These are phyloP conservation scores for Vitis hybrid DNA, from an alignment of 177 flowering plant species.

Conservation along the genomic window DNA sequence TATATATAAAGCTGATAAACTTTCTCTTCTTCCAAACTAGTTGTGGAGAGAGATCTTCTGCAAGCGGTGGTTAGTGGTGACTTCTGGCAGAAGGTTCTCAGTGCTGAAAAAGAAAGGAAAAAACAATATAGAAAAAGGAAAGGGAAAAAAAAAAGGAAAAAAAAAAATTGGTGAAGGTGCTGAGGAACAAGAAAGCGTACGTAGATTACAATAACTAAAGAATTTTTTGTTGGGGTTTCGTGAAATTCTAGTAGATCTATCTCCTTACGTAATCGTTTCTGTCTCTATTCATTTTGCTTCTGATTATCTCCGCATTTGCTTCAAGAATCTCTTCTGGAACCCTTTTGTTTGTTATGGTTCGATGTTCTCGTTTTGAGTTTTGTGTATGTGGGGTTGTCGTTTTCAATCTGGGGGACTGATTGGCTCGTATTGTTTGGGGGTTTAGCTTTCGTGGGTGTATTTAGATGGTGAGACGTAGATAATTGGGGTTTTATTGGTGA, in stretches of 20 bases:
- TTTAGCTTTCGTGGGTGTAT: neutral
- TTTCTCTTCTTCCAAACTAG: slow-evolving; percentile 11
- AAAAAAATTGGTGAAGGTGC: neutral
- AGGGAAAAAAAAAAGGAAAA: neutral
- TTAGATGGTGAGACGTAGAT: neutral
- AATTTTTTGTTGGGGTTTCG: slow-evolving; percentile 11
- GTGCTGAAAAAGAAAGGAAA: neutral
- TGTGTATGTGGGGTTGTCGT: neutral
- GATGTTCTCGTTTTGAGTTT: neutral
- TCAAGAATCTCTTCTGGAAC: too few species aligned
- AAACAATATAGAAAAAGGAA: neutral
- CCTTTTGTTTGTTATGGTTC: too few species aligned
- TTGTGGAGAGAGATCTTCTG: slow-evolving; percentile 22
- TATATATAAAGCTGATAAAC: neutral
- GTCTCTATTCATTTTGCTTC: neutral
- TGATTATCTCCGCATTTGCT: neutral
- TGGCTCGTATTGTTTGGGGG: neutral
- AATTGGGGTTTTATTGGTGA: neutral
- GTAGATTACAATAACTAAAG: slow-evolving; percentile 10
- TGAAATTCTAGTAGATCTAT: slow-evolving; percentile 17
- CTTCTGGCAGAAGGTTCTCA: slow-evolving; percentile 35
- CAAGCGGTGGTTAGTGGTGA: slow-evolving; percentile 11
- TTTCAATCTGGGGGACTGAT: neutral
- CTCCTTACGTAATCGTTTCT: slow-evolving; percentile 22
- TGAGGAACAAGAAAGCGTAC: slow-evolving; percentile 6